phyloP scores from a whole-genome alignment of 371 early-diverging fungal species.

The Mucor racemosus region DNA sequence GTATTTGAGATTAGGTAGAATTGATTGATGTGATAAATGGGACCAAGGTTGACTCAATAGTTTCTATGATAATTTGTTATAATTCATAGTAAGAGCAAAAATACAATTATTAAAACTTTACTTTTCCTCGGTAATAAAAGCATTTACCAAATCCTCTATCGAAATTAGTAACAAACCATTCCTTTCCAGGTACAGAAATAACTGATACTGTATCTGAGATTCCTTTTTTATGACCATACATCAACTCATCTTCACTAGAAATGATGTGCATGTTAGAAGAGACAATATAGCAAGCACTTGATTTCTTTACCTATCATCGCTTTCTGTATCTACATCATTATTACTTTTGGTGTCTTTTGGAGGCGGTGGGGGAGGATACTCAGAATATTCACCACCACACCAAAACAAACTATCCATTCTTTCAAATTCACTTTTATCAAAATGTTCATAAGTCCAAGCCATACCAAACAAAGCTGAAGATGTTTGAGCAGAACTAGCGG shows the following conservation, averaged over 20 bases:
- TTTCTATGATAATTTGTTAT: slow-evolving; percentile 26
- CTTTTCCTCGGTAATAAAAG: slow-evolving; percentile 53
- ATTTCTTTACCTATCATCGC: slow-evolving; percentile 15
- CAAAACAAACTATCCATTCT: slow-evolving; percentile 60
- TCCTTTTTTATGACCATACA: slow-evolving; percentile 22
- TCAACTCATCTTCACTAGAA: slow-evolving; percentile 28
- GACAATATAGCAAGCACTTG: neutral
- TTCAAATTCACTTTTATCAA: slow-evolving; percentile 50
- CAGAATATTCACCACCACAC: slow-evolving; percentile 41
- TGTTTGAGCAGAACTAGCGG: slow-evolving; percentile 43
- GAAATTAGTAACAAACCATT: slow-evolving; percentile 58
- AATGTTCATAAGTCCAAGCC: slow-evolving; percentile 63
- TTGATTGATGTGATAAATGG: slow-evolving; percentile 59
- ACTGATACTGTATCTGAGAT: slow-evolving; percentile 14
- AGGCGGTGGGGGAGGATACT: slow-evolving; percentile 24
- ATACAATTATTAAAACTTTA: slow-evolving; percentile 21
- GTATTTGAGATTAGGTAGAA: slow-evolving; percentile 49
- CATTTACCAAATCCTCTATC: slow-evolving; percentile 58
- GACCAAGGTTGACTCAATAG: slow-evolving; percentile 55
- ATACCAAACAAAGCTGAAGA: slow-evolving; percentile 67
- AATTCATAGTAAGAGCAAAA: neutral
- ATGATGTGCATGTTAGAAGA: neutral
- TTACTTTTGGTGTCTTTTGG: neutral
- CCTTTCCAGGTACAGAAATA: slow-evolving; percentile 37
- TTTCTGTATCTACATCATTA: neutral